Evolutionary conservation across 148 eudicot genomes (phyloP).

Genomic region (Camellia japonica): DNA sequence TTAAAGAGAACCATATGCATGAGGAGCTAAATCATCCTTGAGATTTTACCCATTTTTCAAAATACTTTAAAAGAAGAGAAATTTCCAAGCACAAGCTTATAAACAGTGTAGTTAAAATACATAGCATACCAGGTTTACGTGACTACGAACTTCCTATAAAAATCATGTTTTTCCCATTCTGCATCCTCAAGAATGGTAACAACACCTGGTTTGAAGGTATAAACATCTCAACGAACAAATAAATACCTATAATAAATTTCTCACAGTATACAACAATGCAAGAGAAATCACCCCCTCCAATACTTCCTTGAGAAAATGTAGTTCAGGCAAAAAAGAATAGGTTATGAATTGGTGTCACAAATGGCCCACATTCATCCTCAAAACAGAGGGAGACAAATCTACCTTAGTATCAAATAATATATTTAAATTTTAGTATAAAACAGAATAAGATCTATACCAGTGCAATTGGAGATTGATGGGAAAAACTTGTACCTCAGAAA

Average conservation of each 20-base stretch:
- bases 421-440: not conserved
- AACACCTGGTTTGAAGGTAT: not conserved
- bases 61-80: not conserved
- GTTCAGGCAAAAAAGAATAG: not conserved
- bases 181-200: not conserved
- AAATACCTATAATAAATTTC: not conserved
- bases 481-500: not conserved
- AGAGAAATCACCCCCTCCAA: not conserved
- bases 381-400: not conserved
- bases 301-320: not conserved
- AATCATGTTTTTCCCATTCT: not conserved
- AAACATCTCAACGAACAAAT: not conserved
- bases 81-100: not conserved
- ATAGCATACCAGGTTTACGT: not conserved
- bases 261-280: not conserved
- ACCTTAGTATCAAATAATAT: not conserved
- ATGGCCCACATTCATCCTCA: conserved; percentile 1
- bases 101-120: not conserved
- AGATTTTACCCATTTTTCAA: too few relatives aligned
- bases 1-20: not conserved
- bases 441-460: not conserved
- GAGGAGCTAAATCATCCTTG: not conserved
- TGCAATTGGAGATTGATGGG: not conserved
- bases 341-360: not conserved
- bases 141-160: not conserved